Evolutionary conservation across 202 grass and related monocot species (phyloP).

Genomic region (Musa balbisiana): DNA sequence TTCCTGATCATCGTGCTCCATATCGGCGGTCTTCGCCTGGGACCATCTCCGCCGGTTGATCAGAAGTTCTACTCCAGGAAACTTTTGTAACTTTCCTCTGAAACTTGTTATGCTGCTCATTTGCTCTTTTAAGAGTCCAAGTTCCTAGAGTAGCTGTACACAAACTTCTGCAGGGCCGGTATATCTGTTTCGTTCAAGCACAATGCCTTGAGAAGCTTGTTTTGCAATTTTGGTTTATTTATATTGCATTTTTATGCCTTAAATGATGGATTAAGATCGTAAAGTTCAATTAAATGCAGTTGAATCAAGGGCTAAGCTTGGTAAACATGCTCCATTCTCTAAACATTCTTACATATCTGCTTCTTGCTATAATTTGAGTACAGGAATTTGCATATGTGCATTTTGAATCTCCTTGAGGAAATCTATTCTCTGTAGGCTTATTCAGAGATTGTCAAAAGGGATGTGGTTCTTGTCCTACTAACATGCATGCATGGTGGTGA

Average conservation of each 20-base stretch:
- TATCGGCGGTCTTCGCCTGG: constrained; percentile 46
- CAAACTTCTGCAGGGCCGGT: neutral
- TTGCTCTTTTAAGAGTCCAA: neutral
- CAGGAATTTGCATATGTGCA: too few relatives aligned
- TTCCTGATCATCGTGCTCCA: constrained; percentile 38
- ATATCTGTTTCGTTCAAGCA: too few relatives aligned
- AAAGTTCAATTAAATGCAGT: too few relatives aligned
- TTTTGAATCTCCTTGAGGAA: too few relatives aligned
- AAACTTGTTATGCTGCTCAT: too few relatives aligned
- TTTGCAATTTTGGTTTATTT: too few relatives aligned
- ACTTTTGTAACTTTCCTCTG: neutral
- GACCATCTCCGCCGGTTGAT: constrained; percentile 36
- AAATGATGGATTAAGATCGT: too few relatives aligned
- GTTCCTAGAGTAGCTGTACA: neutral
- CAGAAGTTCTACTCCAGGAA: constrained; percentile 5
- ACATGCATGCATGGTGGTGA: neutral
- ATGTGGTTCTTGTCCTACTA: neutral
- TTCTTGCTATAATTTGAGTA: too few relatives aligned
- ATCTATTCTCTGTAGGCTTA: too few relatives aligned
- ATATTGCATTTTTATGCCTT: too few relatives aligned
- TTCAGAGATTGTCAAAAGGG: neutral
- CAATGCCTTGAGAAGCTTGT: too few relatives aligned
- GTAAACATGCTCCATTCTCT: neutral
- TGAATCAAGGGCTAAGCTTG: neutral
- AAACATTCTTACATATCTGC: too few relatives aligned